Base-by-base conservation (phyloP, 805 yeast genomes). In the Yarrowia sp. region DNA sequence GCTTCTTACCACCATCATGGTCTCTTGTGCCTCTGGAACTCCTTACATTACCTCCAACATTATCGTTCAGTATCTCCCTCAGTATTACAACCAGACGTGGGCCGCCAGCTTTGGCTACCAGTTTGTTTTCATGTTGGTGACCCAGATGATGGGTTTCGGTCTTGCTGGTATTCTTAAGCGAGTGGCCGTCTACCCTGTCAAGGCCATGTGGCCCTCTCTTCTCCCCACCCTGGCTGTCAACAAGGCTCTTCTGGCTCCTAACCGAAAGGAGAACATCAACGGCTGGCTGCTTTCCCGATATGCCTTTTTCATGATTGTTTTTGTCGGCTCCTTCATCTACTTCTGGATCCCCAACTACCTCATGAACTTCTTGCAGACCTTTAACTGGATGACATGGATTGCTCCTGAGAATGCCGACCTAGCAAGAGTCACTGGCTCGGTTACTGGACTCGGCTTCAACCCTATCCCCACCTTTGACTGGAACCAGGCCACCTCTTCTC, bases 311-410 rank as follows among this genome's bases (percentile, higher is more conserved):
- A 67, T 77, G 36, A 62, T 76, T 36, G 78, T 77, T 2, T 77
- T 83, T 62, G 56, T 70, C 16, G 73, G 75, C 17, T 72, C 80
- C 28, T 85, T 85, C 68, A 67, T 80, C 3, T 87, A 86, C 81
- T 84, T 83, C 70, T 86, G 88, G 85, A 74, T 88, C 68, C 90
- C 91, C 3, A 87, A 86, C 64, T 86, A 78, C 70, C 77, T 88
- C 24, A 51, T 51, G 58, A 51, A 33, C 58, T 51, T 51, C 58
- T 78, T 88, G 65, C 79, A 85, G 0, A 81, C 82, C 69, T 88
- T 89, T 74, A 82, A 79, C 68, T 85, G 88, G 89, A 78, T 82
- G 68, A 78, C 83, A 4, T 85, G 87, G 87, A 84, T 84, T 52
- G 73, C 74, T 7, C 87, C 86, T 16, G 67, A 78, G 43, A 83